These are phyloP conservation scores for Diaporthe ilicicola DNA, from an alignment of 2,329 filamentous ascomycete genomes.

Conservation along the genomic window DNA sequence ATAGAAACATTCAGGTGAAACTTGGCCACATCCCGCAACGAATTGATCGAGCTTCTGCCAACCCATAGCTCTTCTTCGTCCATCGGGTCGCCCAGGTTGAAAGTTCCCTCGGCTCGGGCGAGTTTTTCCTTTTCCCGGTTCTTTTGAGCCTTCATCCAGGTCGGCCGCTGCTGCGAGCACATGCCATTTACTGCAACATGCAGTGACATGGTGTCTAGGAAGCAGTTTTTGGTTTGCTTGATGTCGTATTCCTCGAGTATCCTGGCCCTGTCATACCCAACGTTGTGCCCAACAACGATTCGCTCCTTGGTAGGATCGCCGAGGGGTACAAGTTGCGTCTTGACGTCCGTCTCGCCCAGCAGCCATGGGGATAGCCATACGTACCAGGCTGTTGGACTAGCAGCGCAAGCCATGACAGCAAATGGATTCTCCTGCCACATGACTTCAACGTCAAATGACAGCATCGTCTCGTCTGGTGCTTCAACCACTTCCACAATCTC, in stretches of 20 bases:
- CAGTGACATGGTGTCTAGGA: conserved; percentile 97
- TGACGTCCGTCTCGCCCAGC: conserved; percentile 78
- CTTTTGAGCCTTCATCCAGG: conserved; percentile 97
- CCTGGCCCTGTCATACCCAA: conserved; percentile 92
- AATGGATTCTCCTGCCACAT: conserved; percentile 94
- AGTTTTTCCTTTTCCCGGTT: conserved; percentile 85
- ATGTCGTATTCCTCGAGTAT: conserved; percentile 90
- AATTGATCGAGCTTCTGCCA: conserved; percentile 93
- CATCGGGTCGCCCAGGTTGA: conserved; percentile 76
- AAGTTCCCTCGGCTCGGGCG: conserved; percentile 73
- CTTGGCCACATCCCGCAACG: conserved; percentile 91
- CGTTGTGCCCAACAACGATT: conserved; percentile 91
- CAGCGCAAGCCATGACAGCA: conserved; percentile 96
- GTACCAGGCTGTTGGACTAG: conserved; percentile 91
- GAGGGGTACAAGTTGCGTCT: conserved; percentile 85
- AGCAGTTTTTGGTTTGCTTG: conserved; percentile 82
- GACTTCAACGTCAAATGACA: conserved; percentile 96
- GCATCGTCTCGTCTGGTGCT: conserved; percentile 79
- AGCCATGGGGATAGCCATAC: conserved; percentile 97
- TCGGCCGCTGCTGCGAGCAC: conserved; percentile 95
- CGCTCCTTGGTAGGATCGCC: conserved; percentile 78
- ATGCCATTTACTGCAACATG: conserved; percentile 98
- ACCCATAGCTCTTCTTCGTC: conserved; percentile 98
- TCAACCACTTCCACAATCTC: conserved; percentile 69
- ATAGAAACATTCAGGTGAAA: conserved; percentile 93